Conservation (phyloP, 23 red algal genomes). For the Agarophyton chilense region DNA sequence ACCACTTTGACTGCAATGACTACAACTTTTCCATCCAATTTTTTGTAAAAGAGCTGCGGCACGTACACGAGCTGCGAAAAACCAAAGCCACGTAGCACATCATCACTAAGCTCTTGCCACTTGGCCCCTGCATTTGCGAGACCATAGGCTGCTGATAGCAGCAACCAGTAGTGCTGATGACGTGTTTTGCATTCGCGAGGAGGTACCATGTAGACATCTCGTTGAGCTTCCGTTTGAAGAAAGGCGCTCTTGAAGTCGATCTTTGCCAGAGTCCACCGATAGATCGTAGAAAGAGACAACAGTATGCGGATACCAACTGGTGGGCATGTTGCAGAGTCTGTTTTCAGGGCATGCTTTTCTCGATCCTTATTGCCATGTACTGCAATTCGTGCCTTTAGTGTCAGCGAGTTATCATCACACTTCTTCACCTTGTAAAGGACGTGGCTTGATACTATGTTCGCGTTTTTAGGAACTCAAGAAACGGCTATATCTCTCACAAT, state of each 20-base stretch:
- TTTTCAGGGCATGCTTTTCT: constrained; percentile 20
- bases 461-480: not conserved
- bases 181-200: not conserved
- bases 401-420: constrained; percentile 33
- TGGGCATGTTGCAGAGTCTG: constrained; percentile 41
- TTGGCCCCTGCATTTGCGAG: constrained; percentile 48
- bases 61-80: constrained; percentile 15
- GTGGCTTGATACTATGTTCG: constrained; percentile 46
- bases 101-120: constrained; percentile 33
- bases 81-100: not conserved
- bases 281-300: not conserved
- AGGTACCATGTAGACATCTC: constrained; percentile 45
- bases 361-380: constrained; percentile 43
- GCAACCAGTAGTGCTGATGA: constrained; percentile 20
- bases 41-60: constrained; percentile 27
- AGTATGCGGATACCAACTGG: constrained; percentile 28
- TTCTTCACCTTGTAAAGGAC: constrained; percentile 46
- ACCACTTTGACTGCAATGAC: constrained; percentile 39
- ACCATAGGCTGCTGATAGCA: constrained; percentile 37
- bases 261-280: constrained; percentile 19
- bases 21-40: not conserved
- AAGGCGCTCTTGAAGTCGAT: constrained; percentile 47
- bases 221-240: constrained; percentile 27
- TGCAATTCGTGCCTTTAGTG: constrained; percentile 32
- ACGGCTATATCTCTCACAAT: constrained; percentile 28